A percentile compares a stretch with the other conserved stretches of the same genome.
phyloP scores from a whole-genome alignment of 176 grass and related monocot genomes.

The Carex scoparia region DNA sequence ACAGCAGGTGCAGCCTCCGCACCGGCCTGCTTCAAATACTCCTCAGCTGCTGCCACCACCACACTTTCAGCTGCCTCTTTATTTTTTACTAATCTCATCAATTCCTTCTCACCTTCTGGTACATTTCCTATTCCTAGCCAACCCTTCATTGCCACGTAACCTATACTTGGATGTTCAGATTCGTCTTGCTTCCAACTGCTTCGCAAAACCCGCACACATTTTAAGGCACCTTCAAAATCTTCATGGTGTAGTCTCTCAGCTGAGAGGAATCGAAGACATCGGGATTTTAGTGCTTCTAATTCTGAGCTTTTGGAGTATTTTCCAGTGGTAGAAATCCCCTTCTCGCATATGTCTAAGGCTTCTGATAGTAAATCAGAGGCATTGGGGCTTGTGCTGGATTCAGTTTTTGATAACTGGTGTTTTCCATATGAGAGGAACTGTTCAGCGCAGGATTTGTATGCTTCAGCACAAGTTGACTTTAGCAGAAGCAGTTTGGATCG shows the following conservation, averaged over 20 bases:
- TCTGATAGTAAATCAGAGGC: constrained; percentile 73
- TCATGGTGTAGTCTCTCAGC: constrained; percentile 53
- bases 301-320: constrained; percentile 31
- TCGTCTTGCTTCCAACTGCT: constrained; percentile 12
- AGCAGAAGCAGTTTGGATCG: constrained; percentile 59
- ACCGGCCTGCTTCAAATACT: constrained; percentile 50
- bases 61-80: constrained; percentile 41
- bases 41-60: constrained; percentile 64
- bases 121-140: constrained; percentile 56
- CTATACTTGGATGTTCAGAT: constrained; percentile 72
- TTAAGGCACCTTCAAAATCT: constrained; percentile 72
- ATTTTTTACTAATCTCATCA: constrained; percentile 59
- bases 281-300: constrained; percentile 43
- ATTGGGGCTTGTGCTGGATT: constrained; percentile 31
- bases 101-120: constrained; percentile 63
- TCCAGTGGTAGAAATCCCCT: constrained; percentile 33
- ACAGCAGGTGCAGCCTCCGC: constrained; percentile 51
- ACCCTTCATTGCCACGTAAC: constrained; percentile 50
- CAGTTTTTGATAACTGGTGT: constrained; percentile 42
- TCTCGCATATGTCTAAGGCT: constrained; percentile 87
- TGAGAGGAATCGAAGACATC: constrained; percentile 74
- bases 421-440: constrained; percentile 56
- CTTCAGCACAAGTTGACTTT: constrained; percentile 29
- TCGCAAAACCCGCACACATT: constrained; percentile 50
- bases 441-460: constrained; percentile 52